Conservation (phyloP, 176 grass and related monocot species). For the Pontederia crassipes region DNA sequence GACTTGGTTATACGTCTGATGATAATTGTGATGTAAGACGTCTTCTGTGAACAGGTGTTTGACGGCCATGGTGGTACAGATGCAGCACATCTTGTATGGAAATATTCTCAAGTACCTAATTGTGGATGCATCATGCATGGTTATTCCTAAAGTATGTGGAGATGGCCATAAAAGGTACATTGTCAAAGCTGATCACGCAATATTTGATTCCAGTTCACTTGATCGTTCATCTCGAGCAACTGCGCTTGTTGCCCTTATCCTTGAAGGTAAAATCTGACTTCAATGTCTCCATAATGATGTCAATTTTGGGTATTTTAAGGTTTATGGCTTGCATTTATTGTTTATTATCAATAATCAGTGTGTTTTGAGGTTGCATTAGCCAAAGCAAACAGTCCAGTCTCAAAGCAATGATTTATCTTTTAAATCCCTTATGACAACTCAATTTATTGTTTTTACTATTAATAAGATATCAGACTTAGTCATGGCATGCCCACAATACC, state of each 20-base stretch:
- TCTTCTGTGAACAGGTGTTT: conserved; percentile 50
- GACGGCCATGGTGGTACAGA: conserved; percentile 89
- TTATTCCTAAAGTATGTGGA: conserved; percentile 19
- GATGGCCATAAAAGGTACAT: conserved; percentile 56
- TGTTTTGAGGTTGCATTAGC: conserved; percentile 23
- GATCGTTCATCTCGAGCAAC: conserved; percentile 77
- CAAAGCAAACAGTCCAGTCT: no score
- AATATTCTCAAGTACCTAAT: conserved; percentile 81
- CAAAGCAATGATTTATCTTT: no score
- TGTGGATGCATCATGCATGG: no score
- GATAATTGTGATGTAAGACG: neutral
- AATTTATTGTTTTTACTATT: no score
- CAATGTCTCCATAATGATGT: neutral
- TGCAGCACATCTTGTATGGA: conserved; percentile 63
- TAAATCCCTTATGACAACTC: no score
- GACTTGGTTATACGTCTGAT: neutral
- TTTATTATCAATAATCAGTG: conserved; percentile 68
- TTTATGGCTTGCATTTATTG: neutral
- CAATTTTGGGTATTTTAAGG: neutral
- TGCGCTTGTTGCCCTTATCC: conserved; percentile 55
- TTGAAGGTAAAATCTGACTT: conserved; percentile 43
- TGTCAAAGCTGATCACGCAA: conserved; percentile 55
- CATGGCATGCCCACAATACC: no score
- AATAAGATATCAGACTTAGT: no score
- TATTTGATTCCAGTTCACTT: conserved; percentile 78